These are phyloP conservation scores for Sphagnum tenellum DNA, from an alignment of 225 moss, liverwort and hornwort genomes.

Conservation along the genomic window DNA sequence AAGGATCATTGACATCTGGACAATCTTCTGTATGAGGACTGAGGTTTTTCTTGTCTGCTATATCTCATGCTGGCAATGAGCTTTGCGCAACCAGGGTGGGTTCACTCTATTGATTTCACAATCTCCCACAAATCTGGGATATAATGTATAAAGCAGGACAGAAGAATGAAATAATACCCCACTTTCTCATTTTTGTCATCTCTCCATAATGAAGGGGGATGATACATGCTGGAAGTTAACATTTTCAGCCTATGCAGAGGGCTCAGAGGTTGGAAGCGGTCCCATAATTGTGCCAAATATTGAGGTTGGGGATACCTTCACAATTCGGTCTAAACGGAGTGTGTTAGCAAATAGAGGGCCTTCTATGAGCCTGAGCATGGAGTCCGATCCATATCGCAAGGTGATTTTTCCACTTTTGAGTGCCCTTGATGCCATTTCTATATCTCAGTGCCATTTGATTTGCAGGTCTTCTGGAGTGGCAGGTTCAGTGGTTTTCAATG, in stretches of 20 bases:
- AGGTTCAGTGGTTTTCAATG: too few species aligned
- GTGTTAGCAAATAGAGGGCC: conserved; percentile 10
- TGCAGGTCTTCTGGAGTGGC: too few species aligned
- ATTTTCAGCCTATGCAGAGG: not conserved
- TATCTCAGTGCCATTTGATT: not conserved
- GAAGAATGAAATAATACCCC: not conserved
- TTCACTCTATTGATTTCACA: not conserved
- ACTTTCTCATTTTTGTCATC: not conserved
- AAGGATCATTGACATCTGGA: not conserved
- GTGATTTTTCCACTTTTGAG: not conserved
- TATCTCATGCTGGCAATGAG: too few species aligned
- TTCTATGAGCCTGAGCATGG: conserved; percentile 1
- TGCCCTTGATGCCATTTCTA: not conserved
- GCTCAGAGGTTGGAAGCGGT: conserved; percentile 1
- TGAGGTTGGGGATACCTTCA: conserved; percentile 12
- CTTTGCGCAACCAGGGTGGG: too few species aligned
- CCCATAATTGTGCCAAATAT: conserved; percentile 5
- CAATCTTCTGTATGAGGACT: not conserved
- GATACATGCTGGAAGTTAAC: too few species aligned
- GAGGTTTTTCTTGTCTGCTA: too few species aligned
- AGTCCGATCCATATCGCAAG: conserved; percentile 18
- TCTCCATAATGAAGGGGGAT: too few species aligned
- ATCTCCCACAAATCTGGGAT: not conserved
- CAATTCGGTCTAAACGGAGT: conserved; percentile 15
- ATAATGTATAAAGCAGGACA: not conserved